A percentile compares a stretch with the other conserved stretches of the same genome.
Evolutionary conservation across 31 red algal genomes (phyloP).

Genomic region (Endocladia muricata): DNA sequence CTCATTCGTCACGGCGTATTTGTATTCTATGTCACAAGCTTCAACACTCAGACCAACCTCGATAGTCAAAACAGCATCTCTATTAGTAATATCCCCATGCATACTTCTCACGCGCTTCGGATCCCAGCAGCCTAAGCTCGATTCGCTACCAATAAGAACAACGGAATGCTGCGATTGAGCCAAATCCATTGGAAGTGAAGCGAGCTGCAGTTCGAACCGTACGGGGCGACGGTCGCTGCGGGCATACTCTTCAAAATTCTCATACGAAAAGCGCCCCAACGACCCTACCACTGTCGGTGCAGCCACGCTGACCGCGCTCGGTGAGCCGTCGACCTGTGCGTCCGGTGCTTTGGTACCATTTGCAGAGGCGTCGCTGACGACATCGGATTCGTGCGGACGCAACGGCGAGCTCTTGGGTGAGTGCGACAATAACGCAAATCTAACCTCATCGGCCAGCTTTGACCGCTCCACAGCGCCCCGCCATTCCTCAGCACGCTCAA

Average conservation of each 20-base stretch:
- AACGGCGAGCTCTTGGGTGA: not conserved
- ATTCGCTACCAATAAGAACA: slow-evolving; percentile 28
- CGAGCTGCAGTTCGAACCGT: slow-evolving; percentile 6
- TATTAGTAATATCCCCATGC: not conserved
- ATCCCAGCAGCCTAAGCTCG: slow-evolving; percentile 17
- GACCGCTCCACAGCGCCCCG: not conserved
- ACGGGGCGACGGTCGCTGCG: not conserved
- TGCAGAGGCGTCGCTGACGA: not conserved
- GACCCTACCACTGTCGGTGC: too few relatives aligned
- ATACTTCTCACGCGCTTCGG: slow-evolving; percentile 13
- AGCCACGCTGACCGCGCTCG: too few relatives aligned
- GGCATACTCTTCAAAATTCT: slow-evolving; percentile 5
- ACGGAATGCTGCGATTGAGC: not conserved
- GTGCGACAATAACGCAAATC: not conserved
- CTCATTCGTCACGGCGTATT: slow-evolving; percentile 19
- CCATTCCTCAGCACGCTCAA: not conserved
- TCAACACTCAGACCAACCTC: not conserved
- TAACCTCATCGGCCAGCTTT: not conserved
- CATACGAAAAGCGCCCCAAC: not conserved
- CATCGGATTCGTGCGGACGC: not conserved
- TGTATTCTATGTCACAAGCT: slow-evolving; percentile 9
- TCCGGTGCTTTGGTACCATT: too few relatives aligned
- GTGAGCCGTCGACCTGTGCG: too few relatives aligned
- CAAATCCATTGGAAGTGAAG: not conserved
- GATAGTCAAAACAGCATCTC: not conserved